Evolutionary conservation across 768 basidiomycete species (phyloP).

Genomic region (Nidularia pulvinata): DNA sequence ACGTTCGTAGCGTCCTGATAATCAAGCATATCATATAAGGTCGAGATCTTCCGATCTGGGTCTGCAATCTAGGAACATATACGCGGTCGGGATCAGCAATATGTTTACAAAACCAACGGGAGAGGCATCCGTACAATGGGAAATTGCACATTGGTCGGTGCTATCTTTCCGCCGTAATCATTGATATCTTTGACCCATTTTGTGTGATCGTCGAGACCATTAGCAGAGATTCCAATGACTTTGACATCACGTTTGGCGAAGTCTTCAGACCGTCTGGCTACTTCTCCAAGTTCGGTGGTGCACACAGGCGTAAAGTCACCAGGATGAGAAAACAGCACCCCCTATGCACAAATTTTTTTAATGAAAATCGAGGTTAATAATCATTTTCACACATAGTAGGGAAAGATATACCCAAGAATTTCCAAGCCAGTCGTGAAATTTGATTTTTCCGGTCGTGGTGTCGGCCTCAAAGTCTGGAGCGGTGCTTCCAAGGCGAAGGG

Average conservation of each 20-base stretch:
- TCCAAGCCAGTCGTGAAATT: constrained; percentile 93
- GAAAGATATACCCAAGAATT: constrained; percentile 73
- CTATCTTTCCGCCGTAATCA: constrained; percentile 65
- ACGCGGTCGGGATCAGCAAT: neutral
- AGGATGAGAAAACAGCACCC: constrained; percentile 92
- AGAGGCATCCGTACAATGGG: constrained; percentile 70
- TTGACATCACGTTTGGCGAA: constrained; percentile 90
- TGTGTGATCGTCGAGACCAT: constrained; percentile 81
- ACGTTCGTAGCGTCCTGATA: constrained; percentile 91
- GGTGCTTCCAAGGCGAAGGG: constrained; percentile 81
- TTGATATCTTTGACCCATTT: constrained; percentile 92
- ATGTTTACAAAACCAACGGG: neutral
- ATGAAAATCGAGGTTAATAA: neutral
- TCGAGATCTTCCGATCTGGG: constrained; percentile 80
- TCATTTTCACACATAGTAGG: no score
- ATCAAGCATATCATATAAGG: constrained; percentile 95
- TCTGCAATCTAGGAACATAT: constrained; percentile 89
- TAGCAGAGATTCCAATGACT: constrained; percentile 92
- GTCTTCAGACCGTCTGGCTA: constrained; percentile 83
- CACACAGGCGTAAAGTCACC: constrained; percentile 91
- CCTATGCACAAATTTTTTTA: constrained; percentile 43
- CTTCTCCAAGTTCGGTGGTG: constrained; percentile 97
- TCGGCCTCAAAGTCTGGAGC: constrained; percentile 93
- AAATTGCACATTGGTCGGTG: constrained; percentile 79
- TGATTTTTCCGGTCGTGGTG: constrained; percentile 86